phyloP scores from a whole-genome alignment of 495 filamentous ascomycete genomes.

The Lasiosphaeria ovina region DNA sequence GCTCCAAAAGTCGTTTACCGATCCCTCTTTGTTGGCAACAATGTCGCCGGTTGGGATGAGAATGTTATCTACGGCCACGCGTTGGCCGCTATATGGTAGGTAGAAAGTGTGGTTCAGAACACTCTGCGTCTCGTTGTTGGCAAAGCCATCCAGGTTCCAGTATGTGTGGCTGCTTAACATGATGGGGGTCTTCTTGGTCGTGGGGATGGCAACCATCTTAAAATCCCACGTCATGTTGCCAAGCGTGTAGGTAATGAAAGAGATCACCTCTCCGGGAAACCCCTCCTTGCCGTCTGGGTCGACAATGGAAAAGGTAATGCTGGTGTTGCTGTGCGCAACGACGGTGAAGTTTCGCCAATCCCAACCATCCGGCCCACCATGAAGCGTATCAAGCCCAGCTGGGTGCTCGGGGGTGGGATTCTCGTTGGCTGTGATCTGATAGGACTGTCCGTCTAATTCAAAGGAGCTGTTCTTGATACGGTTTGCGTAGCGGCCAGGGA shows the following conservation, averaged over 20 bases:
- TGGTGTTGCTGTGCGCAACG: constrained; percentile 59
- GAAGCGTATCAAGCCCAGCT: constrained; percentile 65
- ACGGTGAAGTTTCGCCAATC: constrained; percentile 81
- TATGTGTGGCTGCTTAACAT: constrained; percentile 70
- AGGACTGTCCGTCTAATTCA: constrained; percentile 61
- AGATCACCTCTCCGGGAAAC: constrained; percentile 79
- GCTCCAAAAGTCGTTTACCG: constrained; percentile 72
- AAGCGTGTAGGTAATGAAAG: constrained; percentile 70
- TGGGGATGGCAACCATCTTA: constrained; percentile 53
- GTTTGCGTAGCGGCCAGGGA: constrained; percentile 83
- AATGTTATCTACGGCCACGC: constrained; percentile 71
- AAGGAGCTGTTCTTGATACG: constrained; percentile 85
- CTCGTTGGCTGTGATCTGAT: constrained; percentile 69
- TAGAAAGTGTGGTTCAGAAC: constrained; percentile 72
- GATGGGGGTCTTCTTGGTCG: constrained; percentile 61
- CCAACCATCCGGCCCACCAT: constrained; percentile 80
- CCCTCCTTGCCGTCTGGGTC: constrained; percentile 69
- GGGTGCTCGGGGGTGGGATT: constrained; percentile 50
- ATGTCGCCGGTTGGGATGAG: constrained; percentile 78
- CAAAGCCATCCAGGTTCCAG: constrained; percentile 86
- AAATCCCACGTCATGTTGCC: constrained; percentile 51
- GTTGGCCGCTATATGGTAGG: constrained; percentile 67
- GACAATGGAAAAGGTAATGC: constrained; percentile 76
- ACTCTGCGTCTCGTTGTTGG: constrained; percentile 56
- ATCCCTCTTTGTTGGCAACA: constrained; percentile 55